These are phyloP conservation scores for Hordeum vulgare DNA, from an alignment of 176 grass and related monocot genomes.

Conservation along the genomic window DNA sequence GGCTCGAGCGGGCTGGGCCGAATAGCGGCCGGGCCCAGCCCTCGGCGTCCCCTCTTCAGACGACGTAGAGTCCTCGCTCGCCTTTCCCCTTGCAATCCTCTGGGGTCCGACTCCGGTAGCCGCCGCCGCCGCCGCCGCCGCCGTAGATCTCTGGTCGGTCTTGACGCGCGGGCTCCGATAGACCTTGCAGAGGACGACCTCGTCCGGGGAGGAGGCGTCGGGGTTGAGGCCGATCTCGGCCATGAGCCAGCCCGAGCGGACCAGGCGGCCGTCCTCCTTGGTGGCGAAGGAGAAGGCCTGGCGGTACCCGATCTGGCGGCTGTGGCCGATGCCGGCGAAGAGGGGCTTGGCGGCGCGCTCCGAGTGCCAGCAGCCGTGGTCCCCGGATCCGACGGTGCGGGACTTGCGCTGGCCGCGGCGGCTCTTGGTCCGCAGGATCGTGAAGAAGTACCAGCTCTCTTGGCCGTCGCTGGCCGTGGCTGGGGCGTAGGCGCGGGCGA, in stretches of 20 bases:
- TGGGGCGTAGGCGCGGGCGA: constrained; percentile 13
- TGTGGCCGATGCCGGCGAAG: neutral
- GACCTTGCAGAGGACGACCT: constrained; percentile 3
- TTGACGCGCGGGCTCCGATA: constrained; percentile 2
- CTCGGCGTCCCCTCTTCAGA: neutral
- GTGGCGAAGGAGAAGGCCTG: constrained; percentile 40
- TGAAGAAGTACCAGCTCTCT: constrained; percentile 43
- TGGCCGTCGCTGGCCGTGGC: constrained; percentile 25
- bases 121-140: neutral
- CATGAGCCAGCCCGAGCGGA: constrained; percentile 44
- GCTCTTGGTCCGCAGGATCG: constrained; percentile 16
- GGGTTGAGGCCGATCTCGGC: constrained; percentile 33
- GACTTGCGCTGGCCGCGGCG: constrained; percentile 25
- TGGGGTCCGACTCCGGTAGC: neutral
- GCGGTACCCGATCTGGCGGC: constrained; percentile 16
- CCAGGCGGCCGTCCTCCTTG: neutral
- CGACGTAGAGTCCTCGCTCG: neutral
- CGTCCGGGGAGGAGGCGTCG: neutral
- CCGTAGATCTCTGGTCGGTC: neutral
- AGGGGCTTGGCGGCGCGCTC: constrained; percentile 27
- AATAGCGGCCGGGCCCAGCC: neutral
- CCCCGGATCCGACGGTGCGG: constrained; percentile 20
- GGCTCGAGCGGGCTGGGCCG: neutral
- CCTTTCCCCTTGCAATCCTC: neutral
- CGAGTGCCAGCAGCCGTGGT: constrained; percentile 28